Base-by-base conservation (phyloP, 2,329 filamentous ascomycete genomes). In the Pyricularia sp. region DNA sequence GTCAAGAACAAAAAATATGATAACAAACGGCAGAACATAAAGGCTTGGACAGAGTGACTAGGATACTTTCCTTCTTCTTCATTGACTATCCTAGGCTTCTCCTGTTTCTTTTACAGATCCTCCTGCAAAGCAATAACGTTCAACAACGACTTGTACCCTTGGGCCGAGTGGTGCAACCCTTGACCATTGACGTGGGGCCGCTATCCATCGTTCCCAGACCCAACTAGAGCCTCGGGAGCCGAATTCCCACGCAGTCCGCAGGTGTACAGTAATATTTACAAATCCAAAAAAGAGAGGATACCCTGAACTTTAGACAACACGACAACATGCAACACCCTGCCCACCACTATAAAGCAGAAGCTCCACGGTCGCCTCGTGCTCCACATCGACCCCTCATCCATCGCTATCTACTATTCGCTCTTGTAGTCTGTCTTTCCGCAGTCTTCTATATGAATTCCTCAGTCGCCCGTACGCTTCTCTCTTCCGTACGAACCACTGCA, bases 361-460 rank as follows among this genome's bases (percentile, higher is more conserved):
- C 40, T 49, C 40, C 40, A 49, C 40, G 40, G 40, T n/a, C 16
- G n/a, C 40, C 40, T 49, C 16, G 16, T 49, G 40, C 40, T 49
- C 40, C 40, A 19, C 40, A 49, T 7, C 40, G 40, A 49, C 40
- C 40, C 40, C 40, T 49, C 40, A 49, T n/a, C 40, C 40, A n/a
- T 49, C 40, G 40, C 19, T n/a, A 49, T 49, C 40, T 49, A n/a
- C 40, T 49, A 49, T n/a, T 49, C 16, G 40, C 40, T 6, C 40
- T 49, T 7, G 9, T 49, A 13, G 9, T 40, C 26, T 59, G 53
- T 33, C 57, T 55, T 16, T 62, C 26, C 35, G 24, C 57, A 61
- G 65, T 63, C 64, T 65, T 60, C 59, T n/a, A 28, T 19, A 62
- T 40, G 31, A 26, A n/a, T 26, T 24, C 60, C 31, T 12, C 35